Percentiles rank a stretch among this genome's conserved stretches.
These are phyloP conservation scores for Trypanosoma platydactyli DNA, from an alignment of 208 protist species.

Conservation along the genomic window DNA sequence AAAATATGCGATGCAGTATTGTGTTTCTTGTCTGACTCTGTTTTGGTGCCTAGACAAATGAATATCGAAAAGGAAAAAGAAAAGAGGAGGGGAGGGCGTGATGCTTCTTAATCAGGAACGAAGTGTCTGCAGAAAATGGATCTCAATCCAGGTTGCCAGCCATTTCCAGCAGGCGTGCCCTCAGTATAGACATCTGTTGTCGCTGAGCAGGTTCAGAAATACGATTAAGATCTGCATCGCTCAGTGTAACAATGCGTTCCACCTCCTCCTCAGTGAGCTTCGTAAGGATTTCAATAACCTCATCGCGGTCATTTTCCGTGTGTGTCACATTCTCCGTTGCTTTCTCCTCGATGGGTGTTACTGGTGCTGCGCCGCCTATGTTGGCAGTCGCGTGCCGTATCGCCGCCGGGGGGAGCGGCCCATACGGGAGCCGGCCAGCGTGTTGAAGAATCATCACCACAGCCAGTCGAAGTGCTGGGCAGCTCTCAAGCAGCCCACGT, in stretches of 20 bases:
- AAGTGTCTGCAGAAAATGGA: too few relatives aligned
- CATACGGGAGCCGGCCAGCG: slow-evolving; percentile 53
- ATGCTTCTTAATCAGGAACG: not conserved
- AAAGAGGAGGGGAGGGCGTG: too few relatives aligned
- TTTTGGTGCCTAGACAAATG: too few relatives aligned
- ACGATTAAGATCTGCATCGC: slow-evolving; percentile 55
- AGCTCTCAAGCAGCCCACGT: slow-evolving; percentile 56
- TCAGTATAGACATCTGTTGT: slow-evolving; percentile 66
- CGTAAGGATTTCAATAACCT: slow-evolving; percentile 74
- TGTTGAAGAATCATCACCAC: slow-evolving; percentile 86
- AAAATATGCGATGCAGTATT: too few relatives aligned
- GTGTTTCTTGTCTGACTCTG: too few relatives aligned
- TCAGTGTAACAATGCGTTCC: slow-evolving; percentile 68
- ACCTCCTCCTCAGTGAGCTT: slow-evolving; percentile 82
- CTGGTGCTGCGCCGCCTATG: slow-evolving; percentile 5
- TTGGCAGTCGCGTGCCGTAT: slow-evolving; percentile 26
- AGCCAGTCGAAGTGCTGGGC: slow-evolving; percentile 66
- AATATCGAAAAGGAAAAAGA: too few relatives aligned
- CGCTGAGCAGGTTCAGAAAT: slow-evolving; percentile 61
- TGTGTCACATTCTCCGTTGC: slow-evolving; percentile 16
- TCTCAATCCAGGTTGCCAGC: slow-evolving; percentile 41
- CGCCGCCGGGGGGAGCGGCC: slow-evolving; percentile 56
- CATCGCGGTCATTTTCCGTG: slow-evolving; percentile 52
- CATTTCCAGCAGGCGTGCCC: slow-evolving; percentile 68
- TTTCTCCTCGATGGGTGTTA: slow-evolving; percentile 11